Base-by-base conservation (phyloP, 108 stramenopile genomes). In the Fragilaria crotonensis region DNA sequence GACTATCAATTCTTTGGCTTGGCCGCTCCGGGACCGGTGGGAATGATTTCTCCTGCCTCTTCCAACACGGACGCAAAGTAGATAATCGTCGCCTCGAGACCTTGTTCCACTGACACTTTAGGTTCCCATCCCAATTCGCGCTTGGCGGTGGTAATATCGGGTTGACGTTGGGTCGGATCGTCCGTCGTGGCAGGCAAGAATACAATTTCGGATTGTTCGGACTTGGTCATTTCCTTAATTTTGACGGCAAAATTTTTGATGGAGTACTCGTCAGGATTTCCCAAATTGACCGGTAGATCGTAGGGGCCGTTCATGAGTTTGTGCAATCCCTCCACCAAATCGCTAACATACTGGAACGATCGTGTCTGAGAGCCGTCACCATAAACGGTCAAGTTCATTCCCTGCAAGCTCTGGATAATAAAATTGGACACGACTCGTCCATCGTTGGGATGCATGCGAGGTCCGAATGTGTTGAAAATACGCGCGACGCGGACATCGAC, bases 391-490 rank as follows among this genome's bases (percentile, higher is more conserved):
- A 99, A 70, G 27, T 89, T 79, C 57, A 98, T 95, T 33, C 87
- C 88, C 60, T 96, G 94, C 14, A 99, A 75, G 18, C 95, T 80
- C 70, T 99, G 96, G 62, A 97, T 99, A 76, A 99, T 96, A 72
- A 99, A 99, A 73, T 98, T 98, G 54, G 83, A 86, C 5, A 99
- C 99, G 4, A 99, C 99, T 33, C 99, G 89, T 0, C 99, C 99
- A 62, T 98, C 97, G 62, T 98, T 96, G 36, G 98, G 98, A 59
- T 99, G 97, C 99, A 99, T 98, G 11, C 95, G 68, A 4, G 96
- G 96, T 5, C 99, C 99, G 63, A 95, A 99, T 20, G 99, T 99
- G 71, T 99, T 99, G 89, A 99, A 99, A 45, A 99, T 99, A 23
- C 99, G 78, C 0, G 99, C 97, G 5, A 99, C 95, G 20, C 99